Evolutionary conservation across 2,329 filamentous ascomycete genomes (phyloP).

Genomic region (Fusarium tupiense): DNA sequence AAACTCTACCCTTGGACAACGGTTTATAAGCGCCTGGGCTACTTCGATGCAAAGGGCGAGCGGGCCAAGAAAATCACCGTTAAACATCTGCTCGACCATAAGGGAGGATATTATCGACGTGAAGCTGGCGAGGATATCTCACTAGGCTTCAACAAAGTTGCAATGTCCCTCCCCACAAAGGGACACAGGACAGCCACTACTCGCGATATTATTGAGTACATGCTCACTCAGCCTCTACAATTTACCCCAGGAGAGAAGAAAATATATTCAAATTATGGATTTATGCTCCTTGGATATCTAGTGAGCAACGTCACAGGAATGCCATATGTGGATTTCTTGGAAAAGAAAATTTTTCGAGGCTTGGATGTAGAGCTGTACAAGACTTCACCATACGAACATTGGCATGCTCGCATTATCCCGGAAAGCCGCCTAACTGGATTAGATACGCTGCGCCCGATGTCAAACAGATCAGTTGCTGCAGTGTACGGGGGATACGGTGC

Average conservation of each 20-base stretch:
- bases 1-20: neutral
- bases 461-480: neutral
- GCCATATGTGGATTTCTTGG: constrained; percentile 26
- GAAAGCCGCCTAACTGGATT: constrained; percentile 19
- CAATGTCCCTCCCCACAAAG: constrained; percentile 2
- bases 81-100: constrained; percentile 28
- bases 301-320: constrained; percentile 21
- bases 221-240: constrained; percentile 18
- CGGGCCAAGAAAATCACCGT: constrained; percentile 20
- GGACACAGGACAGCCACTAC: constrained; percentile 17
- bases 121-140: constrained; percentile 19
- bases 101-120: constrained; percentile 8
- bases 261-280: constrained; percentile 30
- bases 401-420: constrained; percentile 18
- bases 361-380: constrained; percentile 24
- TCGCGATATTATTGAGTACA: constrained; percentile 31
- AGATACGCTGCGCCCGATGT: constrained; percentile 7
- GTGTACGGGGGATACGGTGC: constrained; percentile 24
- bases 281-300: constrained; percentile 22
- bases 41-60: constrained; percentile 1
- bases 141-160: constrained; percentile 19
- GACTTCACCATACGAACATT: constrained; percentile 7
- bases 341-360: constrained; percentile 16
- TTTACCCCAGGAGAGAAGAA: constrained; percentile 8
- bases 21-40: constrained; percentile 26